phyloP scores from a whole-genome alignment of 2,329 filamentous ascomycete species.

The Apiospora aurea region DNA sequence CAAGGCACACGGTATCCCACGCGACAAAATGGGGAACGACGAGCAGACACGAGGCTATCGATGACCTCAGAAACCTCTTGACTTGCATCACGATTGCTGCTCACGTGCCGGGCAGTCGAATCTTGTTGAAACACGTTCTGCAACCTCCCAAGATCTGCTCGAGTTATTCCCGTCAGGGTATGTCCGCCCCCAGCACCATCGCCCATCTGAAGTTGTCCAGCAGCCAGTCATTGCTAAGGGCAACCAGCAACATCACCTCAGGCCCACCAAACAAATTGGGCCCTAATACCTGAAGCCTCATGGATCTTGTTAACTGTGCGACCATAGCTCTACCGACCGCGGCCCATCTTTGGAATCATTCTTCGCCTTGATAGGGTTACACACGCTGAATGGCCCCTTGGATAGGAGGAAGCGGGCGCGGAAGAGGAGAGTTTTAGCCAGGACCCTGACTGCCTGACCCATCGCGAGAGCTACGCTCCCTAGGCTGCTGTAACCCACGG shows the following conservation, averaged over 20 bases:
- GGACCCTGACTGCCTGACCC: conserved; percentile 17
- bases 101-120: conserved; percentile 7
- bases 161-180: conserved; percentile 4
- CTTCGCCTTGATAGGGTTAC: conserved; percentile 11
- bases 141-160: conserved; percentile 12
- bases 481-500: background rate
- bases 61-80: conserved; percentile 14
- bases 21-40: conserved; percentile 8
- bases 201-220: conserved; percentile 16
- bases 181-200: background rate
- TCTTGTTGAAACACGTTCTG: conserved; percentile 11
- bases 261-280: conserved; percentile 17
- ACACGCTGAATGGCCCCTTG: background rate
- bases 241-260: background rate
- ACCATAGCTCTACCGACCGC: conserved; percentile 2
- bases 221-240: conserved; percentile 14
- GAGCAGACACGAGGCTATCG: background rate
- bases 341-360: conserved; percentile 6
- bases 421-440: conserved; percentile 13
- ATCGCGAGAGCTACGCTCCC: background rate
- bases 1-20: conserved; percentile 18
- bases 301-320: conserved; percentile 18
- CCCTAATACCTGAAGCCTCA: conserved; percentile 11
- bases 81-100: background rate
- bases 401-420: conserved; percentile 5